These are phyloP conservation scores for Trichopus zeylanicus DNA, from an alignment of 116 monocot species.

Conservation along the genomic window DNA sequence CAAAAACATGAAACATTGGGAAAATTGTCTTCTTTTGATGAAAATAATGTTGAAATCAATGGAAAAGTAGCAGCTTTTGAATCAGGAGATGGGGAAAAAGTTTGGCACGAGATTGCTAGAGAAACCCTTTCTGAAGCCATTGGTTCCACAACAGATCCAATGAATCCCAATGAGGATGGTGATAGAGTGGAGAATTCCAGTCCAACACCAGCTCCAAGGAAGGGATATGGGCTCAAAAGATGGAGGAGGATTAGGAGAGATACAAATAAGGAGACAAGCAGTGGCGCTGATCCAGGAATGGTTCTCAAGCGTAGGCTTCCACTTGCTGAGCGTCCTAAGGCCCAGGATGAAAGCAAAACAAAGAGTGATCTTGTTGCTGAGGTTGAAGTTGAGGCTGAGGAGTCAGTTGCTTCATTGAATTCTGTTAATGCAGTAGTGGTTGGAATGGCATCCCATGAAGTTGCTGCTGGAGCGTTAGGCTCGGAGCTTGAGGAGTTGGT, in stretches of 20 bases:
- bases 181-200: neutral
- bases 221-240: slow-evolving; percentile 58
- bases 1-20: neutral
- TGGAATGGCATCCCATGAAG: neutral
- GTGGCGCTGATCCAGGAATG: slow-evolving; percentile 15
- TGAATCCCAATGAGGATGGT: neutral
- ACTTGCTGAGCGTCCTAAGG: slow-evolving; percentile 19
- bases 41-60: neutral
- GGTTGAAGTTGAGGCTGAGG: slow-evolving; percentile 24
- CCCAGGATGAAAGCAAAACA: slow-evolving; percentile 20
- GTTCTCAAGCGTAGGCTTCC: slow-evolving; percentile 39
- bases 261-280: slow-evolving; percentile 24
- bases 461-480: slow-evolving; percentile 11
- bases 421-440: slow-evolving; percentile 12
- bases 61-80: neutral
- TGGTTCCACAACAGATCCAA: neutral
- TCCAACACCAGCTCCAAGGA: neutral
- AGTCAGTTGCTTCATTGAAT: slow-evolving; percentile 39
- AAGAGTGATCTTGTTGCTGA: slow-evolving; percentile 22
- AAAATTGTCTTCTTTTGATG: neutral
- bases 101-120: neutral
- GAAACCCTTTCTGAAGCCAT: neutral
- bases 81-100: neutral
- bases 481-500: slow-evolving; percentile 32
- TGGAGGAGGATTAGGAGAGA: slow-evolving; percentile 74